These are phyloP conservation scores for Colletotrichum kahawae DNA, from an alignment of 2,329 filamentous ascomycete genomes.

Conservation along the genomic window DNA sequence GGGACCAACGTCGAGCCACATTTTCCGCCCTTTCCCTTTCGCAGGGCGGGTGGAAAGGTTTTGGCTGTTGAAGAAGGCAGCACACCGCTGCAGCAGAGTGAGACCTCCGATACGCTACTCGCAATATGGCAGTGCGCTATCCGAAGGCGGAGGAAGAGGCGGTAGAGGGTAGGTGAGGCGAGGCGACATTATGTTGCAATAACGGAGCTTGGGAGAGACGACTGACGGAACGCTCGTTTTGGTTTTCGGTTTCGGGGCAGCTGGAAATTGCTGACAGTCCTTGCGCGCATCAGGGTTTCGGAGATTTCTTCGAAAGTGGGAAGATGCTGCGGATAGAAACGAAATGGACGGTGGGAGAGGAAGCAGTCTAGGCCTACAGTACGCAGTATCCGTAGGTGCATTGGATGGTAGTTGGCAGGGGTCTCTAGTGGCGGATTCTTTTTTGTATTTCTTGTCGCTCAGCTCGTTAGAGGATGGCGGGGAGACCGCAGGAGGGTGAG, in stretches of 20 bases:
- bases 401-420: not conserved
- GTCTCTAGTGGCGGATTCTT: not conserved
- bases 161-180: not conserved
- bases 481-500: not conserved
- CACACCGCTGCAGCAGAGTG: not conserved
- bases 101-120: not conserved
- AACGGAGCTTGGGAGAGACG: not conserved
- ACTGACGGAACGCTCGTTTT: not conserved
- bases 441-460: not conserved
- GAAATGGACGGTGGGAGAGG: not conserved
- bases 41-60: not conserved
- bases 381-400: too few relatives aligned
- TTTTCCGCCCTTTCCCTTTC: not conserved
- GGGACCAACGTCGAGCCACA: not conserved
- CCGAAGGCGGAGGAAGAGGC: not conserved
- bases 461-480: not conserved
- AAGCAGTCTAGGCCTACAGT: not conserved
- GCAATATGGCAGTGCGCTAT: not conserved
- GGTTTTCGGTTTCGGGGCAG: not conserved
- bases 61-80: not conserved
- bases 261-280: not conserved
- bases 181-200: not conserved
- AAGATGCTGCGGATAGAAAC: not conserved
- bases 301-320: slow-evolving; percentile 6
- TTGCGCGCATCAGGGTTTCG: slow-evolving; percentile 7